phyloP scores from a whole-genome alignment of 306 rosid species.

The Rubus parviflorus region DNA sequence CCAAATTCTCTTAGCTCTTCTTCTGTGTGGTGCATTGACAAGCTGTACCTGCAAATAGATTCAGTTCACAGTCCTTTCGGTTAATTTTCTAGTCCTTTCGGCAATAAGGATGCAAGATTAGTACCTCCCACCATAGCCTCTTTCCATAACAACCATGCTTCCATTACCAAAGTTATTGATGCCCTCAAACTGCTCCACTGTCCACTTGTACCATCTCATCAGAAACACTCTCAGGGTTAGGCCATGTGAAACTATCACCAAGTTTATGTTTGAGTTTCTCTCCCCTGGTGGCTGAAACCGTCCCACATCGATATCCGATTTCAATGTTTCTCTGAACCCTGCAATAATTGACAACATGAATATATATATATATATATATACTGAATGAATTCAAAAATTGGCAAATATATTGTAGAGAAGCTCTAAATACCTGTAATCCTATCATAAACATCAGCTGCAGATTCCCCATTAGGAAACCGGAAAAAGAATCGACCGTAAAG shows the following conservation, averaged over 20 bases:
- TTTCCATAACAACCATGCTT: slow-evolving; percentile 66
- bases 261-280: slow-evolving; percentile 56
- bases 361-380: not conserved
- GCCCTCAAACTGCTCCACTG: slow-evolving; percentile 71
- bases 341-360: not conserved
- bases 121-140: slow-evolving; percentile 88
- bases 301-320: slow-evolving; percentile 74
- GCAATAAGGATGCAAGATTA: not conserved
- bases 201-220: slow-evolving; percentile 96
- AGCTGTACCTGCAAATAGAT: slow-evolving; percentile 57
- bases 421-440: slow-evolving; percentile 67
- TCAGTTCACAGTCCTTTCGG: too few species aligned
- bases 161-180: slow-evolving; percentile 68
- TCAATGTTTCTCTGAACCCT: slow-evolving; percentile 91
- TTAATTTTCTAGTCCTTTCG: too few species aligned
- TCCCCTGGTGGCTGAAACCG: slow-evolving; percentile 76
- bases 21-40: slow-evolving; percentile 61
- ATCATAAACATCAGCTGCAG: slow-evolving; percentile 95
- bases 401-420: not conserved
- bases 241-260: slow-evolving; percentile 83
- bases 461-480: slow-evolving; percentile 88
- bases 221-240: slow-evolving; percentile 83
- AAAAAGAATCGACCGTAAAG: slow-evolving; percentile 90
- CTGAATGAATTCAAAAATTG: not conserved
- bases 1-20: slow-evolving; percentile 71